Evolutionary conservation across 345 rosid species (phyloP).

Genomic region (Boechera retrofracta): DNA sequence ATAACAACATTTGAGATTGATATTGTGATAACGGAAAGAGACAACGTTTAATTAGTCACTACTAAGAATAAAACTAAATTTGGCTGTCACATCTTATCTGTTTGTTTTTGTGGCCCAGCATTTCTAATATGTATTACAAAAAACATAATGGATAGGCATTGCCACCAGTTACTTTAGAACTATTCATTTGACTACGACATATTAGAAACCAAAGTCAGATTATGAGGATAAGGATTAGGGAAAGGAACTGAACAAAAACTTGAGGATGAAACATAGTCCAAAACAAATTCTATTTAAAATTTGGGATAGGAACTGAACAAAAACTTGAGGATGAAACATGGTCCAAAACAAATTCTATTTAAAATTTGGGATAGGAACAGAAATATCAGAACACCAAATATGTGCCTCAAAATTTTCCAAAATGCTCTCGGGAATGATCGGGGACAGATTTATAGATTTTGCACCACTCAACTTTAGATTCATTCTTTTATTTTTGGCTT

Average conservation of each 20-base stretch:
- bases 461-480: neutral
- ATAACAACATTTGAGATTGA: neutral
- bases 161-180: neutral
- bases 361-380: neutral
- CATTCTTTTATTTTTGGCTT: neutral
- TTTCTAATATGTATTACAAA: neutral
- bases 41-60: neutral
- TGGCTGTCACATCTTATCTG: slow-evolving; percentile 19
- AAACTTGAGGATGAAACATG: neutral
- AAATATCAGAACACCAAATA: neutral
- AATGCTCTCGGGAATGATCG: neutral
- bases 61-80: neutral
- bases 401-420: neutral
- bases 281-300: neutral
- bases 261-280: neutral
- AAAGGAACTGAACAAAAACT: neutral
- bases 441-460: neutral
- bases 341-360: neutral
- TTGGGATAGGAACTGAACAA: neutral
- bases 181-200: slow-evolving; percentile 5
- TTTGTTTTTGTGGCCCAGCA: neutral
- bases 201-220: neutral
- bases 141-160: slow-evolving; percentile 9
- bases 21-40: neutral
- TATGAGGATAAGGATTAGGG: slow-evolving; percentile 11